Evolutionary conservation across 495 filamentous ascomycete species (phyloP), one percentile per base, ranked within the genome.

Genomic region (Penicillium parvum): DNA sequence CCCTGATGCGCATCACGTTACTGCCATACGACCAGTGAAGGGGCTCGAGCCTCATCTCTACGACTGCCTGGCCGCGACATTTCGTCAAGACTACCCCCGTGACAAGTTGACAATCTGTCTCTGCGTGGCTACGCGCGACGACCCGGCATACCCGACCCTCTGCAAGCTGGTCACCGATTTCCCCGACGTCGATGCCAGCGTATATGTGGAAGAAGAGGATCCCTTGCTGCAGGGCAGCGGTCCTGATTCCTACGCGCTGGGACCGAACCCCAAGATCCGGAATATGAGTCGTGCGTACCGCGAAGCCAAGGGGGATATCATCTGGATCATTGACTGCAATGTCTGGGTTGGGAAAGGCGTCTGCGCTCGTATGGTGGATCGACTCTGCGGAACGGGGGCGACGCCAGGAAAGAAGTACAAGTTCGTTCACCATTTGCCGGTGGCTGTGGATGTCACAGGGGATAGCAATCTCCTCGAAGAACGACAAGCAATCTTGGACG

Each of bases 241-340:
- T 7, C 73, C 68, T 20, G 66, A 76, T 37, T 49, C 64, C 27
- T 69, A 81, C 46, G 75, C 78, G 37, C 71, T 98, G 36, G 94
- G 94, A 0, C 94, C 94, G 4, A 99, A 99, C 63, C 94, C 94
- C 8, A 99, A 99, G 68, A 95, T 99, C 54, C 77, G 94, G 16
- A 99, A 97, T 55, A 85, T 97, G 79, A 96, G 90, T 53, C 80
- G 89, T 14, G 91, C 84, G 4, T 99, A 96, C 55, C 70, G 94
- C n/a, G 94, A 97, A 60, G 88, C 90, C 0, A 87, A 85, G 45
- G 87, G 88, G 0, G 90, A 96, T 57, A 78, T 96, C 33, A 72
- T 97, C 17, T 99, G 94, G 94, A 82, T 95, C 32, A 78, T 95
- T 17, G 94, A 99, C 61, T 95, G 90, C 67, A 99, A 99, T 58